These are phyloP conservation scores for Seiridium unicorne DNA, from an alignment of 2,329 filamentous ascomycete species.

Conservation along the genomic window DNA sequence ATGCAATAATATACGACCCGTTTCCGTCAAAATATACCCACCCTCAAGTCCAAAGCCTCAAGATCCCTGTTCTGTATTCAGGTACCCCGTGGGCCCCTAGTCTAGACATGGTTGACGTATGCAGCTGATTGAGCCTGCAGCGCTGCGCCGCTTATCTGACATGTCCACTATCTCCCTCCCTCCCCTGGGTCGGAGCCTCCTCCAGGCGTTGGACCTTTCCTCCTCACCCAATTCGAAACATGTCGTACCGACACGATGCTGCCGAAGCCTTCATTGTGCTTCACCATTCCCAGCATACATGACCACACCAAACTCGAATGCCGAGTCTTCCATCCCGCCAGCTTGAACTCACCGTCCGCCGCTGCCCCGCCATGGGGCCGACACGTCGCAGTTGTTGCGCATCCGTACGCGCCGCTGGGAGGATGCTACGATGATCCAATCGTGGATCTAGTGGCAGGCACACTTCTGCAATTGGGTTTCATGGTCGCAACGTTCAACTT, in stretches of 20 bases:
- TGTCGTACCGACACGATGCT: slow-evolving; percentile 38
- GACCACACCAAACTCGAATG: slow-evolving; percentile 76
- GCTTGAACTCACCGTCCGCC: slow-evolving; percentile 31
- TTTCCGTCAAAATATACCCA: too few species aligned
- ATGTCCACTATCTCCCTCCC: background rate
- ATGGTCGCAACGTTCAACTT: slow-evolving; percentile 91
- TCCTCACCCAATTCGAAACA: background rate
- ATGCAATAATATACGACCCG: too few species aligned
- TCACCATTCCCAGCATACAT: slow-evolving; percentile 82
- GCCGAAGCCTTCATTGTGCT: slow-evolving; percentile 58
- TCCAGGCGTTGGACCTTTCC: background rate
- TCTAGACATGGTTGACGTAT: background rate
- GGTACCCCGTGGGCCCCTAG: background rate
- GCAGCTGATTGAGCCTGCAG: background rate
- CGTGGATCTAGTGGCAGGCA: slow-evolving; percentile 62
- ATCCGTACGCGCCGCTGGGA: slow-evolving; percentile 87
- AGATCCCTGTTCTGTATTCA: background rate
- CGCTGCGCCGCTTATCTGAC: too few species aligned
- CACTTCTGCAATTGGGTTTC: slow-evolving; percentile 68
- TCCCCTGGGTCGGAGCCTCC: too few species aligned
- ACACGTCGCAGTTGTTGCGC: slow-evolving; percentile 64
- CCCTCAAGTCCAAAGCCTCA: too few species aligned
- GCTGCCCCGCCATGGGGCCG: slow-evolving; percentile 40
- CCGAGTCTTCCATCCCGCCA: slow-evolving; percentile 73
- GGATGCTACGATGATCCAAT: slow-evolving; percentile 82